Conservation (phyloP, 495 filamentous ascomycete genomes). For the Lichina pygmaea region DNA sequence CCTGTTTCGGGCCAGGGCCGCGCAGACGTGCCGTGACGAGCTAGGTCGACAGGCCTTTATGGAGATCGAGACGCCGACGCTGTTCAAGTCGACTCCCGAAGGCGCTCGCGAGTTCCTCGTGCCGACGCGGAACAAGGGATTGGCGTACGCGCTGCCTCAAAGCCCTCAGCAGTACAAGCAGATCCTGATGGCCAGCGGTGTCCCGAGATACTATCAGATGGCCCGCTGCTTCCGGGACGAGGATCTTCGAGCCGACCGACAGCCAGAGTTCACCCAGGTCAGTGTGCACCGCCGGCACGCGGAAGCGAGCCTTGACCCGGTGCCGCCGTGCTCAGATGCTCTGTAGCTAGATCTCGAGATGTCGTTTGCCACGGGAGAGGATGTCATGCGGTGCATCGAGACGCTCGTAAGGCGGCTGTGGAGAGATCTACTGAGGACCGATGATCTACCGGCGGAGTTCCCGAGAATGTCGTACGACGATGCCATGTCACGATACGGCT, state of each 20-base stretch:
- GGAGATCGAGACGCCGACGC: constrained; percentile 72
- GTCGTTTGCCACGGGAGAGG: constrained; percentile 45
- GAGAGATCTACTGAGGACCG: constrained; percentile 10
- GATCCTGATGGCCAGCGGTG: constrained; percentile 79
- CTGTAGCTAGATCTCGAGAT: constrained; percentile 71
- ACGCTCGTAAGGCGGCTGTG: constrained; percentile 32
- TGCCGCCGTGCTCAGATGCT: too few species aligned
- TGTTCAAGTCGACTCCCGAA: constrained; percentile 96
- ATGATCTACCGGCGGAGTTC: constrained; percentile 16
- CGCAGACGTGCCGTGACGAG: constrained; percentile 21
- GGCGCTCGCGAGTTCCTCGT: constrained; percentile 92
- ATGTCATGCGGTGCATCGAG: constrained; percentile 49
- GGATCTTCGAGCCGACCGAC: constrained; percentile 73
- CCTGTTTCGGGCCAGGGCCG: constrained; percentile 24
- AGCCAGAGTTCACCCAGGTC: constrained; percentile 93
- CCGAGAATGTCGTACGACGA: constrained; percentile 38
- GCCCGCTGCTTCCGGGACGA: constrained; percentile 91
- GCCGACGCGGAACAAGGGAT: constrained; percentile 45
- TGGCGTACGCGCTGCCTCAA: constrained; percentile 78
- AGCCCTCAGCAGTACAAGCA: constrained; percentile 98
- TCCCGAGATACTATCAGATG: constrained; percentile 68
- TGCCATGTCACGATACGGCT: constrained; percentile 59
- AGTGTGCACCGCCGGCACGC: background rate
- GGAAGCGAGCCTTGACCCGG: too few species aligned
- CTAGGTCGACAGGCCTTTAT: constrained; percentile 29